These are phyloP conservation scores for Cladosporium sp. DNA, from an alignment of 2,329 filamentous ascomycete species.

Conservation along the genomic window DNA sequence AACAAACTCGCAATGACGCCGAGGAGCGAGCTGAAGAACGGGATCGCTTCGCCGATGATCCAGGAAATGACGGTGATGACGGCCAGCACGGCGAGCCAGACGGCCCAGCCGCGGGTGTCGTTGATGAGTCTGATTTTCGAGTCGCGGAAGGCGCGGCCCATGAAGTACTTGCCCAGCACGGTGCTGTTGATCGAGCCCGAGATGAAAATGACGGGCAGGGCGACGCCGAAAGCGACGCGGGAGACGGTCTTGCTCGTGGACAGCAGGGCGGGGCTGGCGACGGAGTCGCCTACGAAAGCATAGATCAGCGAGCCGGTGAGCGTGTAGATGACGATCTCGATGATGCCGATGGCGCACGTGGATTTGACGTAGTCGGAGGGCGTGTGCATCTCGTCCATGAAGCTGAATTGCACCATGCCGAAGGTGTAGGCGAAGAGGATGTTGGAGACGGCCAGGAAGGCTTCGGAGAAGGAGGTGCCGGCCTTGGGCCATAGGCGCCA, in stretches of 20 bases:
- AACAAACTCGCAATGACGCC: constrained; percentile 80
- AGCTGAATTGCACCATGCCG: constrained; percentile 91
- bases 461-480: constrained; percentile 76
- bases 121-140: constrained; percentile 76
- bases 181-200: constrained; percentile 86
- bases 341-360: constrained; percentile 84
- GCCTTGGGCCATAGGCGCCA: constrained; percentile 56
- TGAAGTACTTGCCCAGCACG: constrained; percentile 83
- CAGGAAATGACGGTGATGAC: constrained; percentile 79
- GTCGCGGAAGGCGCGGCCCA: constrained; percentile 81
- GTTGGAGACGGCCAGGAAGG: constrained; percentile 92
- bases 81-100: constrained; percentile 74
- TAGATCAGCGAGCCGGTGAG: constrained; percentile 78
- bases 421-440: constrained; percentile 75
- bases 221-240: constrained; percentile 88
- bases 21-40: constrained; percentile 76
- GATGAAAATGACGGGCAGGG: constrained; percentile 93
- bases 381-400: constrained; percentile 89
- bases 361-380: constrained; percentile 86
- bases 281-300: constrained; percentile 80
- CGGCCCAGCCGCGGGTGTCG: constrained; percentile 74
- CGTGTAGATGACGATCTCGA: constrained; percentile 81
- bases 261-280: constrained; percentile 87
- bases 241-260: constrained; percentile 73
- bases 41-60: constrained; percentile 87